Evolutionary conservation across 2,329 filamentous ascomycete genomes (phyloP), one percentile per base, ranked within the genome.

Genomic region (Claviceps digitariae): DNA sequence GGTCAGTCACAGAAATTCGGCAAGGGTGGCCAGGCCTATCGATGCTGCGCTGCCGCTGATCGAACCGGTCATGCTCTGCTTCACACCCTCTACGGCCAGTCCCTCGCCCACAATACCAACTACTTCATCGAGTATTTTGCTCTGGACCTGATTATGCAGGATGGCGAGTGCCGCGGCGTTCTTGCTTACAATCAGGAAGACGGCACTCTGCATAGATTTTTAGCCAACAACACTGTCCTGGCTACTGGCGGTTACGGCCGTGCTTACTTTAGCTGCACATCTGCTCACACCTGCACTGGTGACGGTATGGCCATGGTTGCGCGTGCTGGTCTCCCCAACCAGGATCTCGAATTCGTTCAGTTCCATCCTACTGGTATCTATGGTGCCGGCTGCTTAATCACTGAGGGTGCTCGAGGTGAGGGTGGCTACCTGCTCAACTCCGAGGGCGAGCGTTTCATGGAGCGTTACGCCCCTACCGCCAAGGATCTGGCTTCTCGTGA

Each of bases 121-220:
- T 98, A 96, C 81, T 97, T 98, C 75, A 96, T 98, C 71, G 93
- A 97, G 74, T 97, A 90, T 79, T 98, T 97, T 70, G 93, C 90
- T 63, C 81, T 95, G 61, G 93, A 97, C 69, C 76, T 97, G 72
- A 86, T 98, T 65, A 97, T 97, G 93, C 86, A 96, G 74, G 87
- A 94, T 64, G 91, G 91, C 57, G 87, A 91, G 72, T 97, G 91
- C 78, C 90, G 90, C 62, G 93, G 93, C 81, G 87, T 97, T 61
- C 79, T 97, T 61, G 91, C 91, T 56, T 96, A 96, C 75, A 97
- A 96, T 81, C 90, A 96, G 75, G 91, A 98, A 74, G 93, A 98
- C 67, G 93, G 93, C 60, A 97, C 91, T 34, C 83, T 97, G 57
- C 93, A 98, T 78, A 84, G 93, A 66, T 96, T 98, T 84, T 83